These are phyloP conservation scores for Pleurotus djamor DNA, from an alignment of 768 basidiomycete species.

Conservation along the genomic window DNA sequence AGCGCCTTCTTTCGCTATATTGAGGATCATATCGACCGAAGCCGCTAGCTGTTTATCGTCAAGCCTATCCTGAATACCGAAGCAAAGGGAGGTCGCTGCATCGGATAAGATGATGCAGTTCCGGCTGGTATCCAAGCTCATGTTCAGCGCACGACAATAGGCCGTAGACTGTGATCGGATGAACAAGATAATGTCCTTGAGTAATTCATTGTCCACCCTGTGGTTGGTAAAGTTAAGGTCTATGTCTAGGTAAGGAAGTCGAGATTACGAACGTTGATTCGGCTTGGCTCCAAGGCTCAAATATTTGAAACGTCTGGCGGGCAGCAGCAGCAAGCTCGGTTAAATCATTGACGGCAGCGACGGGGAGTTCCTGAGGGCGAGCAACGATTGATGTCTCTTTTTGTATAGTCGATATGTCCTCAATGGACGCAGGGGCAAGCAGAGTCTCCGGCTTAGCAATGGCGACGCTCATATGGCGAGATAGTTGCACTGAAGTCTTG, in stretches of 20 bases:
- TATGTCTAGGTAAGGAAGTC: neutral
- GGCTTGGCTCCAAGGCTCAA: slow-evolving; percentile 1
- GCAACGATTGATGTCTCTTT: neutral
- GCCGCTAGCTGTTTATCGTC: neutral
- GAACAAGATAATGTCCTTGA: neutral
- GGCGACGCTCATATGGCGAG: too few relatives aligned
- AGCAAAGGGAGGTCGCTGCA: neutral
- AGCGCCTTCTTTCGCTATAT: neutral
- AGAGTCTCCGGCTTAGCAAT: neutral
- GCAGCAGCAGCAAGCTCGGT: neutral
- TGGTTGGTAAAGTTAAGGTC: neutral
- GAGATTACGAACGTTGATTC: neutral
- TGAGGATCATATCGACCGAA: neutral
- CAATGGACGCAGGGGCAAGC: neutral
- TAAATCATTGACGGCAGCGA: neutral
- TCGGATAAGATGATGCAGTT: neutral
- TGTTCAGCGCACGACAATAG: neutral
- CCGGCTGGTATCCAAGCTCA: neutral
- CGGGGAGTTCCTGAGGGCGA: neutral
- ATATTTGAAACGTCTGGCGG: neutral
- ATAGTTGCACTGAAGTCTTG: too few relatives aligned
- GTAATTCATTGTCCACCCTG: slow-evolving; percentile 1
- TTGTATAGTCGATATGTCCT: neutral
- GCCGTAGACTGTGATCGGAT: neutral
- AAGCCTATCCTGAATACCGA: neutral